These are phyloP conservation scores for Daedaleopsis sinensis DNA, from an alignment of 768 basidiomycete species.

Conservation along the genomic window DNA sequence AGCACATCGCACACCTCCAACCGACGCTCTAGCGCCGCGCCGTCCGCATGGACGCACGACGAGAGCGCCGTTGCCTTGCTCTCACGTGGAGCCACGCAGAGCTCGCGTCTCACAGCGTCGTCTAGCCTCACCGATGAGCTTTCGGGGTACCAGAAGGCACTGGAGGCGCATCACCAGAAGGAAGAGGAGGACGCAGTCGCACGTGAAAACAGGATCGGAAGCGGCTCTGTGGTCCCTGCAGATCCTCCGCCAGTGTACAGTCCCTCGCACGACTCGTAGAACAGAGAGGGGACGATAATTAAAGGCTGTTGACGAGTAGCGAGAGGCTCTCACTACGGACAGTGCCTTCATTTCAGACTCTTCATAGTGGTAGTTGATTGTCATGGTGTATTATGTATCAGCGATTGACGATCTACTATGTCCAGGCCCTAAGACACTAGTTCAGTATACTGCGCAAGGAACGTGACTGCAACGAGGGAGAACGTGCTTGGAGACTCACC, in stretches of 20 bases:
- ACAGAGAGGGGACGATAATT: too few species aligned
- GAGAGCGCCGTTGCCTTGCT: conserved; percentile 13
- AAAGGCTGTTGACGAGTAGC: too few species aligned
- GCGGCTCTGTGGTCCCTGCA: conserved; percentile 14
- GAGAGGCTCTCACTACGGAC: not conserved
- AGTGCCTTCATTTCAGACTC: not conserved
- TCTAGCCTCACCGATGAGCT: conserved; percentile 23
- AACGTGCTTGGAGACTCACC: not conserved
- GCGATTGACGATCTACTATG: not conserved
- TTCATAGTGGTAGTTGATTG: too few species aligned
- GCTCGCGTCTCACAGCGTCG: conserved; percentile 12
- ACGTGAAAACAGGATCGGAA: conserved; percentile 1
- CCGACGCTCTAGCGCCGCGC: conserved; percentile 5
- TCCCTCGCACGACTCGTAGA: not conserved
- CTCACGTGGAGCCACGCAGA: conserved; percentile 18
- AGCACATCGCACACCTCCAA: not conserved
- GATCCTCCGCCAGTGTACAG: conserved; percentile 27
- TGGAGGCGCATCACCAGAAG: conserved; percentile 30
- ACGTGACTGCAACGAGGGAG: not conserved
- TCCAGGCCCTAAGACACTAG: not conserved
- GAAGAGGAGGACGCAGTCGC: conserved; percentile 15
- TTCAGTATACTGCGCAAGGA: not conserved
- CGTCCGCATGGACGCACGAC: conserved; percentile 19
- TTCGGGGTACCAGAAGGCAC: conserved; percentile 26
- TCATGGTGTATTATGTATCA: not conserved